Percentiles rank a stretch among this genome's conserved stretches.
phyloP scores from a whole-genome alignment of 2,329 filamentous ascomycete genomes.

The Alternaria ventricosa region DNA sequence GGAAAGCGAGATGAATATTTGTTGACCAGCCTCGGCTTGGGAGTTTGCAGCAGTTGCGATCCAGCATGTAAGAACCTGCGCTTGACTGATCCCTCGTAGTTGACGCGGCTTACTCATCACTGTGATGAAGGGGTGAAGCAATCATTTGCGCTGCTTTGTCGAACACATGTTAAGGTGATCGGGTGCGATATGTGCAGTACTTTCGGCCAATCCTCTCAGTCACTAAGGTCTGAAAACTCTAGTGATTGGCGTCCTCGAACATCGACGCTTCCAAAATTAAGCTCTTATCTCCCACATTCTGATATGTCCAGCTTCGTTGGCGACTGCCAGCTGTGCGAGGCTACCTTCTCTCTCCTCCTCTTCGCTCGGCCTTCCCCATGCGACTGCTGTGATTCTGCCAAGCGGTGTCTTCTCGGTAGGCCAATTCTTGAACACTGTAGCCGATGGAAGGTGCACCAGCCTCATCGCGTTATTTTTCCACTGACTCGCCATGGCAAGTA shows the following conservation, averaged over 20 bases:
- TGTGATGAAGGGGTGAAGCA: not conserved
- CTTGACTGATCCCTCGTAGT: not conserved
- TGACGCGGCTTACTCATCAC: not conserved
- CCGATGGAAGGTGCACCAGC: conserved; percentile 87
- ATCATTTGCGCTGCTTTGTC: not conserved
- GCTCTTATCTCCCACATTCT: conserved; percentile 76
- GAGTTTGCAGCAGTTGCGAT: conserved; percentile 4
- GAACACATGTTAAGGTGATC: not conserved
- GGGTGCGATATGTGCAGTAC: not conserved
- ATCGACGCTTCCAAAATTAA: conserved; percentile 12
- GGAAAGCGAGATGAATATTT: not conserved
- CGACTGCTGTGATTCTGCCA: conserved; percentile 73
- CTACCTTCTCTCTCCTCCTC: conserved; percentile 68
- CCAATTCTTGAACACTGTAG: conserved; percentile 97
- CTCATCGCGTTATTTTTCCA: conserved; percentile 89
- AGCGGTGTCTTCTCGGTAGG: conserved; percentile 89
- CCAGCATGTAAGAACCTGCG: not conserved
- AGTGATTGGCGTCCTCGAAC: not conserved
- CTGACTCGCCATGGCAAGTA: conserved; percentile 83
- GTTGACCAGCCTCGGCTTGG: conserved; percentile 3
- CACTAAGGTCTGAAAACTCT: not conserved
- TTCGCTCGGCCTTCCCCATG: conserved; percentile 53
- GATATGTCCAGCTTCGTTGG: conserved; percentile 87
- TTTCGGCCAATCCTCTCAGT: not conserved
- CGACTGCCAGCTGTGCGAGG: conserved; percentile 72